Base-by-base conservation (phyloP, 495 filamentous ascomycete species). In the Neurospora sp. region DNA sequence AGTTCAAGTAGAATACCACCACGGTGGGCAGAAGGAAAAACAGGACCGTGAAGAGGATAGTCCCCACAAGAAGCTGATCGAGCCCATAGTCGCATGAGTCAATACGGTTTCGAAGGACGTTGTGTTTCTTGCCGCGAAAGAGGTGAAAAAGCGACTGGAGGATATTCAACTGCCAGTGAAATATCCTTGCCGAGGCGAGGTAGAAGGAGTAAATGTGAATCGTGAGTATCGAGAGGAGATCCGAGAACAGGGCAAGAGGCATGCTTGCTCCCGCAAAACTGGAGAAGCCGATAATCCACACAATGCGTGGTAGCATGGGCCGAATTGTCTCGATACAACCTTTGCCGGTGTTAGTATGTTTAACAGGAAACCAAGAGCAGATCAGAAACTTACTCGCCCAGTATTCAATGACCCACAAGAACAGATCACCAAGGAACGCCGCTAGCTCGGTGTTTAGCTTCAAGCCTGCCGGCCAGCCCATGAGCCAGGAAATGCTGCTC, bases 11-110 rank as follows among this genome's bases (percentile, higher is more conserved):
- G 77, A 98, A 99, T 10, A 98, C 96, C 53, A 94, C 86, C 38
- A 99, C 92, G 3, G 96, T 99, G 0, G 96, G 96, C 1, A 98
- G 86, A 27, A 99, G 86, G 79, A 98, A 99, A 84, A 96, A 97
- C 1, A 98, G 87, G 14, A 98, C 87, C 3, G 96, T 98, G 76
- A 99, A 99, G 9, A 99, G 86, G 31, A 98, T 98, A 2, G 96
- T 98, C 40, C 96, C 96, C 16, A 99, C 89, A 8, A 99, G 89
- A 4, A 99, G 90, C 81, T 99, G 96, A 78, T 99, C 96, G 20
- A 99, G 90, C 79, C 97, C 96, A 81, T 99, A 99, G 81, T 99
- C 96, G 85, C 96, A 99, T 44, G 93, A 95, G 79, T 99, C 96
- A 75, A 98, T 98, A 79, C 96, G 93, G 76, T 98, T 98, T 74